Percentiles rank a stretch among this genome's conserved stretches.
phyloP scores from a whole-genome alignment of 192 early-diverging fungal species.

The Coemansia sp. region DNA sequence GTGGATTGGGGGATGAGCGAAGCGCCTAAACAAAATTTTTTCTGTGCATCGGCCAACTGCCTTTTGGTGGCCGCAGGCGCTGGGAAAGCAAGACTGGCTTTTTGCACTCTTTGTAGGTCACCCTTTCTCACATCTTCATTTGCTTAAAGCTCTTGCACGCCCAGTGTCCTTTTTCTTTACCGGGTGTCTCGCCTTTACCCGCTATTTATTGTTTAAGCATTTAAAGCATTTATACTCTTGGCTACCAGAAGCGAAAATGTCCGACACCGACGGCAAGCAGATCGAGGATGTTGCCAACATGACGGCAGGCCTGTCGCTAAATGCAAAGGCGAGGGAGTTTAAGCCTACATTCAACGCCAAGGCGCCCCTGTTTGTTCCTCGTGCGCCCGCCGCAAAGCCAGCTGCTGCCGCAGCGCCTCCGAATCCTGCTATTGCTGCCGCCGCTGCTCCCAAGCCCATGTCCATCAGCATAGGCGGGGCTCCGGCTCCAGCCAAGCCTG shows the following conservation, averaged over 20 bases:
- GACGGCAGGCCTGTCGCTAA: slow-evolving; percentile 51
- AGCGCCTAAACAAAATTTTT: slow-evolving; percentile 7
- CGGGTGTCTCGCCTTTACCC: too few species aligned
- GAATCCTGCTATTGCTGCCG: slow-evolving; percentile 1
- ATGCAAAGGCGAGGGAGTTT: slow-evolving; percentile 61
- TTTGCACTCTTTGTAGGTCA: background rate
- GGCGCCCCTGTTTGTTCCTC: slow-evolving; percentile 66
- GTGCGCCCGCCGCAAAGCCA: slow-evolving; percentile 45
- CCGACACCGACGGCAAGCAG: slow-evolving; percentile 19
- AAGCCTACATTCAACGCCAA: slow-evolving; percentile 63
- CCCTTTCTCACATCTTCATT: background rate
- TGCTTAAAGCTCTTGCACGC: background rate
- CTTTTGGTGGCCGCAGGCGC: too few species aligned
- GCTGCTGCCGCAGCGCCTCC: slow-evolving; percentile 17
- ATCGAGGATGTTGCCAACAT: slow-evolving; percentile 50
- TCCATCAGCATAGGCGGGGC: slow-evolving; percentile 27
- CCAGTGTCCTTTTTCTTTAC: too few species aligned
- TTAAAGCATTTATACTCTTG: too few species aligned
- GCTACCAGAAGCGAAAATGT: slow-evolving; percentile 29
- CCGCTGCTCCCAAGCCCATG: slow-evolving; percentile 10
- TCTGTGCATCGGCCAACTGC: too few species aligned
- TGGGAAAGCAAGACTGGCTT: too few species aligned
- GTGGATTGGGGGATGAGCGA: too few species aligned
- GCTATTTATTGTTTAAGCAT: too few species aligned
- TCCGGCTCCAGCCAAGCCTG: slow-evolving; percentile 16